Evolutionary conservation across 768 basidiomycete genomes (phyloP).

Genomic region (Trichaptum fuscoviolaceum): DNA sequence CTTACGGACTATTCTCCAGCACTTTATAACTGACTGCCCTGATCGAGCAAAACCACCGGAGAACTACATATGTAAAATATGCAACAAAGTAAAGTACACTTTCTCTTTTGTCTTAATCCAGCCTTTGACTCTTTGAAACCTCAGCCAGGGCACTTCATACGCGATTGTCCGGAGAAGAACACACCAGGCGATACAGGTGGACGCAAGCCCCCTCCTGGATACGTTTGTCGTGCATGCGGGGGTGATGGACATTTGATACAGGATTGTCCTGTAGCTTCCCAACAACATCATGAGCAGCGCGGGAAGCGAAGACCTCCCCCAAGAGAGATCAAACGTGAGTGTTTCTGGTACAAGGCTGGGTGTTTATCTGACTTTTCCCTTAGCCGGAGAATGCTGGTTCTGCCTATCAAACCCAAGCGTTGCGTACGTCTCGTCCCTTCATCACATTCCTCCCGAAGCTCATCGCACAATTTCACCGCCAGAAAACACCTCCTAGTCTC

Average conservation of each 20-base stretch:
- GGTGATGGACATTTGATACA: slow-evolving; percentile 81
- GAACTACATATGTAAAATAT: slow-evolving; percentile 84
- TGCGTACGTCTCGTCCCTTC: slow-evolving; percentile 45
- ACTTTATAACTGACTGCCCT: slow-evolving; percentile 73
- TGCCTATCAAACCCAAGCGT: slow-evolving; percentile 92
- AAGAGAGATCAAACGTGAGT: slow-evolving; percentile 79
- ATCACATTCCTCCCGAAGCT: slow-evolving; percentile 2
- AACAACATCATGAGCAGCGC: slow-evolving; percentile 29
- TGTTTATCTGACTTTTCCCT: slow-evolving; percentile 4
- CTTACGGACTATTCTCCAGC: slow-evolving; percentile 35
- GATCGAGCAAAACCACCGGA: slow-evolving; percentile 73
- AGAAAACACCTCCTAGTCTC: slow-evolving; percentile 96
- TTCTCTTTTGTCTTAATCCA: slow-evolving; percentile 4
- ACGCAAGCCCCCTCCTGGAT: slow-evolving; percentile 76
- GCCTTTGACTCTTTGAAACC: background rate
- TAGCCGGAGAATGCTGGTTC: slow-evolving; percentile 97
- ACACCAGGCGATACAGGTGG: slow-evolving; percentile 80
- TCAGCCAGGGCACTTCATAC: slow-evolving; percentile 78
- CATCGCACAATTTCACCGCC: slow-evolving; percentile 1
- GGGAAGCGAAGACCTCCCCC: slow-evolving; percentile 46
- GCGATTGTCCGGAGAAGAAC: slow-evolving; percentile 81
- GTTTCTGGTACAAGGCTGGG: background rate
- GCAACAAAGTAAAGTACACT: slow-evolving; percentile 47
- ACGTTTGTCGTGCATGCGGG: slow-evolving; percentile 88
- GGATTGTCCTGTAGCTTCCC: slow-evolving; percentile 75